phyloP scores from a whole-genome alignment of 2,329 filamentous ascomycete species.

The Penicillium thymicola region DNA sequence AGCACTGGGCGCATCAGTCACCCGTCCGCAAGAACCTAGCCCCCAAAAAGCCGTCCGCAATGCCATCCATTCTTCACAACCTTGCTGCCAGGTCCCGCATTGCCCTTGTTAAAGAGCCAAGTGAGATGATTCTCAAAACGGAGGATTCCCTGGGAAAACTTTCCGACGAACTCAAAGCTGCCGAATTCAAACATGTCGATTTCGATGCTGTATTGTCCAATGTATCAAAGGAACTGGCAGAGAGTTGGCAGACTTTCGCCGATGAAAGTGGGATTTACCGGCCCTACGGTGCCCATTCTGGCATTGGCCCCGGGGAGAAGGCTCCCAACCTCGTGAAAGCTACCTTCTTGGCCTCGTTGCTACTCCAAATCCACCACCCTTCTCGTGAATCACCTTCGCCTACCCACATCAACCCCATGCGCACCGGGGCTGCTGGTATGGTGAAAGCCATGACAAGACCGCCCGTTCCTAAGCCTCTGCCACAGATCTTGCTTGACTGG shows the following conservation, averaged over 20 bases:
- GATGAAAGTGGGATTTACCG: slow-evolving; percentile 43
- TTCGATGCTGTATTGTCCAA: slow-evolving; percentile 34
- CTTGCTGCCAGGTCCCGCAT: slow-evolving; percentile 57
- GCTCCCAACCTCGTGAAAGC: slow-evolving; percentile 70
- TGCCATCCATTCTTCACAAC: slow-evolving; percentile 69
- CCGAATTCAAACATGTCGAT: slow-evolving; percentile 32
- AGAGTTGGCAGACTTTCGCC: slow-evolving; percentile 33
- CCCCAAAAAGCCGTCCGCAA: slow-evolving; percentile 57
- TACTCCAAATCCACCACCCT: slow-evolving; percentile 76
- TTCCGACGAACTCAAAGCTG: slow-evolving; percentile 49
- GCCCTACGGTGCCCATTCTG: slow-evolving; percentile 46
- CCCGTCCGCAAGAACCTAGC: slow-evolving; percentile 34
- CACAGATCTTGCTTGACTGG: slow-evolving; percentile 80
- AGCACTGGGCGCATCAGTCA: slow-evolving; percentile 36
- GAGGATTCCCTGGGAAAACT: slow-evolving; percentile 67
- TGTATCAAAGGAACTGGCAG: slow-evolving; percentile 34
- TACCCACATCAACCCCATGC: slow-evolving; percentile 23
- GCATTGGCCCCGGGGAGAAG: slow-evolving; percentile 63
- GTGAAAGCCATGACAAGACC: slow-evolving; percentile 27
- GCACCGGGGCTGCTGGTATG: slow-evolving; percentile 29
- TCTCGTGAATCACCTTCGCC: slow-evolving; percentile 37
- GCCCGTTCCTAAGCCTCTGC: slow-evolving; percentile 52
- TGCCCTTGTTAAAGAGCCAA: slow-evolving; percentile 64
- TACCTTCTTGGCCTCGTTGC: slow-evolving; percentile 70
- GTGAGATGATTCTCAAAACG: slow-evolving; percentile 69